These are phyloP conservation scores for Aspergillus nidulans DNA, from an alignment of 495 filamentous ascomycete species.

Conservation along the genomic window DNA sequence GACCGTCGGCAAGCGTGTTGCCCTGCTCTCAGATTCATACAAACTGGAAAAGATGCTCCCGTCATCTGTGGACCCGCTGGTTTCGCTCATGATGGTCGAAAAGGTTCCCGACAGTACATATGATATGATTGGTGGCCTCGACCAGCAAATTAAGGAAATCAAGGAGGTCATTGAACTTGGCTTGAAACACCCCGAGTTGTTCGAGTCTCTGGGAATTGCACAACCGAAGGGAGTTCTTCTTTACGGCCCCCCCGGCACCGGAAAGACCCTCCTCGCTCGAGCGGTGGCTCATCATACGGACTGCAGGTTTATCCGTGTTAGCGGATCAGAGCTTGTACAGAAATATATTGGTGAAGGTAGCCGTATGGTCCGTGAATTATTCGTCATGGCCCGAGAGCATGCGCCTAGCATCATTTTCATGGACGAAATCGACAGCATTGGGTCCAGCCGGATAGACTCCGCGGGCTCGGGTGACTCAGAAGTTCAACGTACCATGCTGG, in stretches of 20 bases:
- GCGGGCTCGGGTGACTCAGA: constrained; percentile 96
- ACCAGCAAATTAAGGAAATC: constrained; percentile 99
- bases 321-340: constrained; percentile 92
- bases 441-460: constrained; percentile 92
- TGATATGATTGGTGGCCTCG: constrained; percentile 99
- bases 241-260: constrained; percentile 94
- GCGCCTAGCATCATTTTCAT: constrained; percentile 99
- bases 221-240: constrained; percentile 97
- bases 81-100: constrained; percentile 99
- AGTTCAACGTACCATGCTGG: constrained; percentile 98
- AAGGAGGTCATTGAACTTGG: constrained; percentile 99
- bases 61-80: constrained; percentile 93
- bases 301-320: constrained; percentile 98
- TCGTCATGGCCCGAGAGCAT: constrained; percentile 98
- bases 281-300: constrained; percentile 97
- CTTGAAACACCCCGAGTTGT: constrained; percentile 95
- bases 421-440: constrained; percentile 99
- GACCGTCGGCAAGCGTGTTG: constrained; percentile 95
- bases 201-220: constrained; percentile 97
- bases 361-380: constrained; percentile 97
- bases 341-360: constrained; percentile 99
- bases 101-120: constrained; percentile 99
- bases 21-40: constrained; percentile 91
- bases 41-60: constrained; percentile 98
- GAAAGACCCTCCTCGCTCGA: constrained; percentile 92